Evolutionary conservation across 805 yeast genomes (phyloP), one percentile per base, ranked within the genome.

Genomic region (Myxozyma neotropica): DNA sequence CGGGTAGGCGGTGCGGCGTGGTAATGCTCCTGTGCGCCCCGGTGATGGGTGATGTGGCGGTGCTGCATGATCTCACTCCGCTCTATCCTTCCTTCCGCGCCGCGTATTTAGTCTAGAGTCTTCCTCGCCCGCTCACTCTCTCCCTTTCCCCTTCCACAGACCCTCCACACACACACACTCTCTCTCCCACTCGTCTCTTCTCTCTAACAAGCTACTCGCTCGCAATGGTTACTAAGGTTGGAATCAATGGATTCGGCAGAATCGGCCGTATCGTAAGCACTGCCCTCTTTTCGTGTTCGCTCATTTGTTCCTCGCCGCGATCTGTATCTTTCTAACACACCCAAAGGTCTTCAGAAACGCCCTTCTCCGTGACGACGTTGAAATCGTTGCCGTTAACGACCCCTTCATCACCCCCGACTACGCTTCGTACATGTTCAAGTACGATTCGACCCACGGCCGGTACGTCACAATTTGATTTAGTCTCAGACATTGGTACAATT

Each of bases 201-300:
- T 26, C 27, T 45, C 38, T 36, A 29, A 5, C 24, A 42, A 10
- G n/a, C 56, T 44, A 24, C 42, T 48, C 38, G 7, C 40, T 21
- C 29, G 45, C 53, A 54, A 65, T 64, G 67, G 65, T 53, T 64
- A 81, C 83, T 75, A 85, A 82, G 71, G 82, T 89, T 77, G 96
- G 96, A 80, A 89, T 89, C 76, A 89, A 89, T 85, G 96, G 96
- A 72, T 89, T 89, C 87, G 96, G 96, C 73, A 86, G 96, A 80
- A 89, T 89, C 73, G 96, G 96, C 69, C 89, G 96, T 80, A 83
- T 89, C 70, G 96, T 86, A 59, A 17, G 68, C 58, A 13, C 26
- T 45, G 24, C 40, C 31, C n/a, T 43, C 10, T 39, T 23, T n/a
- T 17, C 24, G 19, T n/a, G 17, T 24, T 27, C 19, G 3, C n/a